Percentiles rank a stretch among this genome's conserved stretches.
These are phyloP conservation scores for Xylariaceae sp. DNA, from an alignment of 2,329 filamentous ascomycete genomes.

Conservation along the genomic window DNA sequence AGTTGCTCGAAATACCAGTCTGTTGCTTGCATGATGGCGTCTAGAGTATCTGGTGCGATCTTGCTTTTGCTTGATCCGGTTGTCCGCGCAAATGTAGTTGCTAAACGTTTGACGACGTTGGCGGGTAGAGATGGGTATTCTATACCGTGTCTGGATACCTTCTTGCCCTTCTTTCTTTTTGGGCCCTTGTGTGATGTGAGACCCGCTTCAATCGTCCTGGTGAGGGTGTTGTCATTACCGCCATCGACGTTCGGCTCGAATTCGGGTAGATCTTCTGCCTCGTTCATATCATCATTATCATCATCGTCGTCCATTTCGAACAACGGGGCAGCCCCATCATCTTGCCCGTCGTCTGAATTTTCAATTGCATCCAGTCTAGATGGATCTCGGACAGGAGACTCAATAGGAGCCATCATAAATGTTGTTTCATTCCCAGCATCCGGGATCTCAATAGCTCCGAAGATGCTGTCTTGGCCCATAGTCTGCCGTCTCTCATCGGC, in stretches of 20 bases:
- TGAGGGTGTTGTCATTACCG: slow-evolving; percentile 15
- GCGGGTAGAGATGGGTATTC: slow-evolving; percentile 73
- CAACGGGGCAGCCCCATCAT: slow-evolving; percentile 19
- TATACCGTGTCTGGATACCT: slow-evolving; percentile 69
- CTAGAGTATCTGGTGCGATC: slow-evolving; percentile 70
- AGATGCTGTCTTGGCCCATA: slow-evolving; percentile 47
- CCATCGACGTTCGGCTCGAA: slow-evolving; percentile 14
- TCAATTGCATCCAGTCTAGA: slow-evolving; percentile 22
- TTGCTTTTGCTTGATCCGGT: slow-evolving; percentile 65
- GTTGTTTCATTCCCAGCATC: slow-evolving; percentile 50
- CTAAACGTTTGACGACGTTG: slow-evolving; percentile 70
- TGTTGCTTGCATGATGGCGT: slow-evolving; percentile 73
- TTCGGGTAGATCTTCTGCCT: slow-evolving; percentile 11
- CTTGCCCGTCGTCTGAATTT: slow-evolving; percentile 17
- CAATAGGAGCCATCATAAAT: slow-evolving; percentile 43
- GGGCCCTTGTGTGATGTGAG: slow-evolving; percentile 19
- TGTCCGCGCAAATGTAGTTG: slow-evolving; percentile 67
- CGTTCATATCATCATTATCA: slow-evolving; percentile 26
- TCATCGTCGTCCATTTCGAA: slow-evolving; percentile 24
- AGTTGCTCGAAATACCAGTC: slow-evolving; percentile 93
- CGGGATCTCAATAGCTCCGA: slow-evolving; percentile 49
- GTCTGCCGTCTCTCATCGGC: slow-evolving; percentile 40
- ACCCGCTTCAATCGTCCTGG: slow-evolving; percentile 6
- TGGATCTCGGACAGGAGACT: slow-evolving; percentile 29
- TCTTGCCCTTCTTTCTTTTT: slow-evolving; percentile 45